phyloP scores from a whole-genome alignment of 106 monocot species.

The Acorus calamus region DNA sequence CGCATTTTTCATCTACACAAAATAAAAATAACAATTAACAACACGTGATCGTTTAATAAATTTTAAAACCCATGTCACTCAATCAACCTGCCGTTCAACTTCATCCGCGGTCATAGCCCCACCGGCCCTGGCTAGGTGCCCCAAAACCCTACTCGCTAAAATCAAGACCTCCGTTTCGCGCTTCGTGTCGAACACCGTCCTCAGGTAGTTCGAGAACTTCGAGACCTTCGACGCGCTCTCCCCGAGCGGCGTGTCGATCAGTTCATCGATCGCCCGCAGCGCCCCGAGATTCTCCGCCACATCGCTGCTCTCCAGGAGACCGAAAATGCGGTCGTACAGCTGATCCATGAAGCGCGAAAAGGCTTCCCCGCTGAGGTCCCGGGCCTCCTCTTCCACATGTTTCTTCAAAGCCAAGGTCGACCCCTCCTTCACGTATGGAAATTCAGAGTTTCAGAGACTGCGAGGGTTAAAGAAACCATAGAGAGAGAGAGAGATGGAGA shows the following conservation, averaged over 20 bases:
- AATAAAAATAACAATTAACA: not conserved
- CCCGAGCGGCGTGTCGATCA: conserved; percentile 70
- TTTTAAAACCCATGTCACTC: conserved; percentile 2
- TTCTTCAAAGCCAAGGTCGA: conserved; percentile 37
- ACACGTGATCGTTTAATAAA: not conserved
- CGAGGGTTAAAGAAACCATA: no score
- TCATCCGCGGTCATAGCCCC: conserved; percentile 98
- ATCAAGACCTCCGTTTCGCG: conserved; percentile 76
- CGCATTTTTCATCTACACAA: conserved; percentile 75
- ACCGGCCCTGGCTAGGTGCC: conserved; percentile 90
- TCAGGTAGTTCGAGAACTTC: conserved; percentile 73
- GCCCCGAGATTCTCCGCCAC: conserved; percentile 77
- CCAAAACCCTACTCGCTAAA: conserved; percentile 78
- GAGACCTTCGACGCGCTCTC: conserved; percentile 92
- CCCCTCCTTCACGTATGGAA: conserved; percentile 32
- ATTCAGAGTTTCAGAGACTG: no score
- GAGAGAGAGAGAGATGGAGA: no score
- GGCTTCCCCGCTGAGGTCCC: conserved; percentile 71
- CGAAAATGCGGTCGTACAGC: conserved; percentile 68
- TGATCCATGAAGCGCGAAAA: conserved; percentile 97
- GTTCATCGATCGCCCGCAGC: conserved; percentile 77
- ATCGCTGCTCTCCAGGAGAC: conserved; percentile 66
- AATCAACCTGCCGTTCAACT: conserved; percentile 55
- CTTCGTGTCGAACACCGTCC: conserved; percentile 77
- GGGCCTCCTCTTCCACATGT: conserved; percentile 76